phyloP scores from a whole-genome alignment of 1,139 yeast genomes.

The Nakaseomyces bracarensis region DNA sequence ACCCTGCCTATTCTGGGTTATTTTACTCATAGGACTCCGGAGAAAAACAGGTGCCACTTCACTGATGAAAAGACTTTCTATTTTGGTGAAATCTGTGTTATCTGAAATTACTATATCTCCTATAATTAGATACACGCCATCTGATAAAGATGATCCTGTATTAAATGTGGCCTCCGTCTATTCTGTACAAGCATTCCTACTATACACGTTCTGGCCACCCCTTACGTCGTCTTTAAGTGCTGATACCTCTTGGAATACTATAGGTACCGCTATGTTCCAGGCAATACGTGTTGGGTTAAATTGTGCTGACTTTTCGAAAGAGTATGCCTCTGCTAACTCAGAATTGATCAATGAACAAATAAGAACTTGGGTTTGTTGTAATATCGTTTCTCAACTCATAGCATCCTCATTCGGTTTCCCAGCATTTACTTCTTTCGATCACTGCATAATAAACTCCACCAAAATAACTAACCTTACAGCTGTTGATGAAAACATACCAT shows the following conservation, averaged over 20 bases:
- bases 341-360: constrained; percentile 65
- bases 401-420: constrained; percentile 95
- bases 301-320: constrained; percentile 55
- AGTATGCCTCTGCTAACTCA: constrained; percentile 40
- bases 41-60: constrained; percentile 34
- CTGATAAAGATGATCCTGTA: constrained; percentile 67
- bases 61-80: constrained; percentile 49
- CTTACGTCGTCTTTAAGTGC: constrained; percentile 88
- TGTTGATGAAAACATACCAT: constrained; percentile 40
- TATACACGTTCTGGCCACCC: constrained; percentile 94
- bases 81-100: constrained; percentile 62
- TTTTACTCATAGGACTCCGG: constrained; percentile 74
- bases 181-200: constrained; percentile 83
- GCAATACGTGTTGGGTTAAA: constrained; percentile 89
- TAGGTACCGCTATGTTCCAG: constrained; percentile 84
- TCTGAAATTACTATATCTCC: constrained; percentile 89
- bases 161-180: constrained; percentile 87
- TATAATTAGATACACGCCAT: constrained; percentile 71
- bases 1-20: constrained; percentile 90
- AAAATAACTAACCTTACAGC: constrained; percentile 27
- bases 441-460: constrained; percentile 46
- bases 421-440: constrained; percentile 78
- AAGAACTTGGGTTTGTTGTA: constrained; percentile 89
- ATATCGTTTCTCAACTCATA: constrained; percentile 78
- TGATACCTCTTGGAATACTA: constrained; percentile 91